phyloP scores from a whole-genome alignment of 2,329 filamentous ascomycete species.

The Aspergillus neotritici region DNA sequence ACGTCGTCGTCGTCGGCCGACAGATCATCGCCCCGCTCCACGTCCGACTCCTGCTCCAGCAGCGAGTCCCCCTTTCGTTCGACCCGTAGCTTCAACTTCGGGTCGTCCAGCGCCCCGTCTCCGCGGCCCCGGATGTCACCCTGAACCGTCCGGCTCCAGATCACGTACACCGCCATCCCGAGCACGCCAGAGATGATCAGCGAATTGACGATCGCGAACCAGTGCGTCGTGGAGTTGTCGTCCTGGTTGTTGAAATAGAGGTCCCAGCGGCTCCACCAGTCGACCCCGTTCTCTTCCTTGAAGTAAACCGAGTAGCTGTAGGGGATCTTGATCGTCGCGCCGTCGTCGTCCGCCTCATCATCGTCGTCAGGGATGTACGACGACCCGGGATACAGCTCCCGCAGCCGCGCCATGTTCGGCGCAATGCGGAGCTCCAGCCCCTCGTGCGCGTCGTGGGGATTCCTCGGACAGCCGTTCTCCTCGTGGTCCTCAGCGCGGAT shows the following conservation, averaged over 20 bases:
- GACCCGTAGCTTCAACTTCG: slow-evolving; percentile 50
- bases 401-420: slow-evolving; percentile 55
- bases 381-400: slow-evolving; percentile 52
- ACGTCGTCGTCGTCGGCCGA: slow-evolving; percentile 70
- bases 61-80: slow-evolving; percentile 54
- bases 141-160: slow-evolving; percentile 70
- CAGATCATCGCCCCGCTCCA: slow-evolving; percentile 50
- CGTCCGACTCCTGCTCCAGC: slow-evolving; percentile 54
- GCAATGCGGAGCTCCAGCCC: slow-evolving; percentile 65
- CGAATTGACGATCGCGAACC: slow-evolving; percentile 83
- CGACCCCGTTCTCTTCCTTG: slow-evolving; percentile 70
- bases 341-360: slow-evolving; percentile 54
- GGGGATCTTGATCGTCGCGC: slow-evolving; percentile 64
- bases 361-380: slow-evolving; percentile 56
- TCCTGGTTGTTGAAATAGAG: slow-evolving; percentile 85
- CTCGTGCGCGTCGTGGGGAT: slow-evolving; percentile 58
- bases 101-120: slow-evolving; percentile 61
- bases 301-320: slow-evolving; percentile 91
- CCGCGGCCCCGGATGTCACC: slow-evolving; percentile 72
- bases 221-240: slow-evolving; percentile 74
- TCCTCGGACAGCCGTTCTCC: slow-evolving; percentile 60
- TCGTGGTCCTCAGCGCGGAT: slow-evolving; percentile 60
- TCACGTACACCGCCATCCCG: slow-evolving; percentile 73
- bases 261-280: slow-evolving; percentile 83
- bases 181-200: slow-evolving; percentile 75